phyloP scores from a whole-genome alignment of 2,329 filamentous ascomycete species.

The Corynespora cassiicola region DNA sequence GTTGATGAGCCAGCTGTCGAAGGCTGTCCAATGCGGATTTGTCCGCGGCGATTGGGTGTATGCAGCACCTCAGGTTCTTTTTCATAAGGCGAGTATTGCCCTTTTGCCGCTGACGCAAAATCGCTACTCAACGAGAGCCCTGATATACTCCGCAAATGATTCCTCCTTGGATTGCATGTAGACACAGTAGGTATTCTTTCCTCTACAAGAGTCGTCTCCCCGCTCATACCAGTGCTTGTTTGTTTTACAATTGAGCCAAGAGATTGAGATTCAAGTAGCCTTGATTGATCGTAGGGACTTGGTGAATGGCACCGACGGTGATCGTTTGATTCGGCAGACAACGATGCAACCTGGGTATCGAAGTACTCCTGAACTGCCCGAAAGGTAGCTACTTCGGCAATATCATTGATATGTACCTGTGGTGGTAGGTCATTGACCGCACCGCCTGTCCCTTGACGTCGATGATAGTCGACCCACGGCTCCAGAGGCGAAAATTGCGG shows the following conservation, averaged over 20 bases:
- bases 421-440: conserved; percentile 25
- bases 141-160: conserved; percentile 15
- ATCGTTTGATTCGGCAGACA: neutral
- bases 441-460: conserved; percentile 25
- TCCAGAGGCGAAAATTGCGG: conserved; percentile 33
- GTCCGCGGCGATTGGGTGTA: conserved; percentile 18
- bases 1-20: conserved; percentile 23
- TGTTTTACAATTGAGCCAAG: too few relatives aligned
- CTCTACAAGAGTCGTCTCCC: too few relatives aligned
- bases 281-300: neutral
- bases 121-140: conserved; percentile 24
- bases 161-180: conserved; percentile 3
- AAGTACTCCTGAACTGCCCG: conserved; percentile 39
- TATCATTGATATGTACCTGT: conserved; percentile 28
- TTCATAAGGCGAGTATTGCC: conserved; percentile 29
- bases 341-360: conserved; percentile 22
- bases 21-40: conserved; percentile 8
- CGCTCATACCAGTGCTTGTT: too few relatives aligned
- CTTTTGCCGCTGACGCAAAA: conserved; percentile 28
- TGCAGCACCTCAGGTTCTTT: conserved; percentile 16
- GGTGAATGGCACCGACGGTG: neutral
- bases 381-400: conserved; percentile 30
- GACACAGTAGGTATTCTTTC: too few relatives aligned
- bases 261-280: too few relatives aligned
- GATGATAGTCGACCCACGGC: conserved; percentile 32